phyloP scores from a whole-genome alignment of 1,284 basidiomycete genomes.

The Ceratobasidium papillatum region DNA sequence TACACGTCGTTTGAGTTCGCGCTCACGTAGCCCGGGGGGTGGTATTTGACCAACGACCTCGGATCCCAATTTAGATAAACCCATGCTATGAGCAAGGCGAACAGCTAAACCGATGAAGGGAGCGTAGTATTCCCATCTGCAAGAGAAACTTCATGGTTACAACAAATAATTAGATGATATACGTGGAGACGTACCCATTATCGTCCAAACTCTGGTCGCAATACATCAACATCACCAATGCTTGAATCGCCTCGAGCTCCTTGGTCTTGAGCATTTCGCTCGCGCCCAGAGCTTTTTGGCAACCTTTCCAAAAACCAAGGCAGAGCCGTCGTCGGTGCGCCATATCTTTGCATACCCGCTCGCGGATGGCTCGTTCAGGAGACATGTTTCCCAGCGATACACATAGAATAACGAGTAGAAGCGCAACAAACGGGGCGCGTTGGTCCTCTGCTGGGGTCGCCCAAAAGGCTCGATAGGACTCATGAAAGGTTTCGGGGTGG shows the following conservation, averaged over 20 bases:
- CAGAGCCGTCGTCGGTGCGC: conserved; percentile 39
- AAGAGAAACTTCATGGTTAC: not conserved
- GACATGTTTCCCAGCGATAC: conserved; percentile 40
- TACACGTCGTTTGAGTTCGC: conserved; percentile 42
- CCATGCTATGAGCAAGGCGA: conserved; percentile 41
- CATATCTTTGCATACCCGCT: conserved; percentile 38
- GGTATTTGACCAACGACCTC: conserved; percentile 32
- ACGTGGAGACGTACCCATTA: conserved; percentile 13
- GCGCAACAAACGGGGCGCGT: conserved; percentile 39
- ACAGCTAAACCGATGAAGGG: conserved; percentile 42
- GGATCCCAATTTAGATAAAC: conserved; percentile 38
- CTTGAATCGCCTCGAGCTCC: conserved; percentile 41
- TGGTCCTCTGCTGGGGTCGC: conserved; percentile 14
- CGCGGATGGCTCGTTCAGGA: conserved; percentile 29
- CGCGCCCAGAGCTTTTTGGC: conserved; percentile 38
- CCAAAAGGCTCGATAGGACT: conserved; percentile 41
- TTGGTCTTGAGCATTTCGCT: conserved; percentile 34
- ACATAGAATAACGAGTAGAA: conserved; percentile 40
- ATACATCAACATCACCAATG: conserved; percentile 38
- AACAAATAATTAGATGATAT: not conserved
- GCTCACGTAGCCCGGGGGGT: conserved; percentile 33
- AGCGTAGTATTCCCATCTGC: conserved; percentile 39
- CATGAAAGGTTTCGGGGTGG: conserved; percentile 36
- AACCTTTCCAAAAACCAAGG: conserved; percentile 39
- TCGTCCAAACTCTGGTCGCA: conserved; percentile 36